A percentile compares a stretch with the other conserved stretches of the same genome.
These are phyloP conservation scores for Mentha longifolia DNA, from an alignment of 257 asterid genomes.

Conservation along the genomic window DNA sequence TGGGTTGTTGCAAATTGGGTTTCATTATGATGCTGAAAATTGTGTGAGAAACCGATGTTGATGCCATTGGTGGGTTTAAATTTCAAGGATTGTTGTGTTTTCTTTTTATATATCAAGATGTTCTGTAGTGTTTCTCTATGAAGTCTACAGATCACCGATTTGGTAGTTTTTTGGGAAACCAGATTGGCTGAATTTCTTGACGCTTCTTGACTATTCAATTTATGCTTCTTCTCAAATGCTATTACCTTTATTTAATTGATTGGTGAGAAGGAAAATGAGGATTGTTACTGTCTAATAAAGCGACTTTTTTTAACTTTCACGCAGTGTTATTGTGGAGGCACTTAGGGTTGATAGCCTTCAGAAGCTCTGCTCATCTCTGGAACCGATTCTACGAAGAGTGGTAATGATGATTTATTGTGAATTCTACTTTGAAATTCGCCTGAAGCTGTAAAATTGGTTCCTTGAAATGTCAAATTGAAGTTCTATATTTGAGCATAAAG, in stretches of 20 bases:
- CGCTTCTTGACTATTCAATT: no score
- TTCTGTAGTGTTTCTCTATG: neutral
- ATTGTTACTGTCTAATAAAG: conserved; percentile 12
- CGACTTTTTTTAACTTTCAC: conserved; percentile 15
- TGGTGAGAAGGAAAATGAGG: neutral
- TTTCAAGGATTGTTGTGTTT: conserved; percentile 1
- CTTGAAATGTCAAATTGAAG: conserved; percentile 18
- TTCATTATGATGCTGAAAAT: conserved; percentile 1
- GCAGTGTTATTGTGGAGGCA: conserved; percentile 91
- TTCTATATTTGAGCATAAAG: neutral
- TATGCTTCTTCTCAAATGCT: neutral
- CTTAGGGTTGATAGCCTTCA: conserved; percentile 85
- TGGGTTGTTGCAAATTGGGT: conserved; percentile 11
- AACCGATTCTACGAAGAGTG: conserved; percentile 90
- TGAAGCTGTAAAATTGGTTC: conserved; percentile 19
- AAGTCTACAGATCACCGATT: neutral
- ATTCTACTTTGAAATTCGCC: neutral
- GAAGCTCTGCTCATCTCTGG: conserved; percentile 86
- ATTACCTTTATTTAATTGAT: neutral
- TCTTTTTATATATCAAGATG: neutral
- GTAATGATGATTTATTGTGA: conserved; percentile 47
- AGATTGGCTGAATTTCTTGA: no score
- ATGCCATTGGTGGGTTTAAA: conserved; percentile 19
- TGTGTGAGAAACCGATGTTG: conserved; percentile 19
- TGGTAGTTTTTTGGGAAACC: no score